Base-by-base conservation (phyloP, 352 stramenopile species). In the Blastocystis sp. region DNA sequence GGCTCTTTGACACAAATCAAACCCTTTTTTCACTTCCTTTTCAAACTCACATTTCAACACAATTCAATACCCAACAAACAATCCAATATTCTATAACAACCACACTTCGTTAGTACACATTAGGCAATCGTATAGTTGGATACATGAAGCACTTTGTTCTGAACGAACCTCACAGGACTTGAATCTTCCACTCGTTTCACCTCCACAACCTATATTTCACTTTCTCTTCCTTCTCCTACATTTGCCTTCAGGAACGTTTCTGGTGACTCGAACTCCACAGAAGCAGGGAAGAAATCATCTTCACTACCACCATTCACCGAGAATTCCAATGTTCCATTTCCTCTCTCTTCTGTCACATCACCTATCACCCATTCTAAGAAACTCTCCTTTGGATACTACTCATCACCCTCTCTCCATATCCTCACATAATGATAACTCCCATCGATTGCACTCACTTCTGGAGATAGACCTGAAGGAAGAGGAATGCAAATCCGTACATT, bases 211-310 rank as follows among this genome's bases (percentile, higher is more conserved):
- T 78, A 56, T 46, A 19, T 29, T 5, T 54, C 66, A 78, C 66
- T 12, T 24, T 16, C 27, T 21, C 27, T 16, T 46, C 14, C 66
- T 39, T 7, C 16, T 37, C 35, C 19, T n/a, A 78, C 66, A 11
- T 54, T 24, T n/a, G 37, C 66, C 11, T 54, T 19, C 66, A 78
- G n/a, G 66, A 78, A 78, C 9, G 66, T 78, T n/a, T 57, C 9
- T 27, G 5, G 5, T 9, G 66, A 78, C 32, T 78, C 66, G 66
- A 78, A 78, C 66, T 78, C 66, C 66, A 85, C 73, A 12, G 73
- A 73, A 19, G 58, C 27, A 9, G 73, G 73, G 73, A 85, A 85
- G 73, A 85, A 85, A 37, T 85, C 73, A 39, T 85, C 73, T 19
- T 42, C 46, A 11, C 21, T 42, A 14, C 73, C 73, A 21, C 35